phyloP scores from a whole-genome alignment of 1,284 basidiomycete genomes.

The Naganishia cerealis region DNA sequence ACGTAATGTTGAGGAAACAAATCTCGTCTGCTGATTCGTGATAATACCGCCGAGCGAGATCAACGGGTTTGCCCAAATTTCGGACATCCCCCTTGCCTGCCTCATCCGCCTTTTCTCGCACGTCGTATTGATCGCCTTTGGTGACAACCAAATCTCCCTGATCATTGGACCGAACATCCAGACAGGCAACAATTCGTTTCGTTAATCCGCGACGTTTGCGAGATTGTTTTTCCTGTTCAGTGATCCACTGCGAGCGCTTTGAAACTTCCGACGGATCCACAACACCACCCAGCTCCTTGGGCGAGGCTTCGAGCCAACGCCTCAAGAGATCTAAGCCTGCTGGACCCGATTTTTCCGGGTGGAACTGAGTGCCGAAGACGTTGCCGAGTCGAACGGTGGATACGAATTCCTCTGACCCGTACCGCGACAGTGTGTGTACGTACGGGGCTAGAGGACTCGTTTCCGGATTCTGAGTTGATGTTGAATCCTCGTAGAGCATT shows the following conservation, averaged over 20 bases:
- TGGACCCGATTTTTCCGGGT: slow-evolving; percentile 96
- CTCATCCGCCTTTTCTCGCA: slow-evolving; percentile 70
- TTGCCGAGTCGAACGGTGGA: slow-evolving; percentile 80
- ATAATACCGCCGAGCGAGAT: slow-evolving; percentile 85
- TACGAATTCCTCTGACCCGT: slow-evolving; percentile 89
- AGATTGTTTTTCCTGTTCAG: slow-evolving; percentile 40
- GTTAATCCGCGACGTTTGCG: slow-evolving; percentile 66
- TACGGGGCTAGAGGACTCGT: slow-evolving; percentile 58
- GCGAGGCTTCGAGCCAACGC: slow-evolving; percentile 71
- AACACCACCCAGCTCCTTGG: slow-evolving; percentile 41
- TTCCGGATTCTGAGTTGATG: slow-evolving; percentile 61
- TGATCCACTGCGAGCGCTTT: slow-evolving; percentile 24
- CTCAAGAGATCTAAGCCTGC: slow-evolving; percentile 80
- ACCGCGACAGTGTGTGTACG: slow-evolving; percentile 85
- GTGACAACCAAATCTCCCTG: slow-evolving; percentile 96
- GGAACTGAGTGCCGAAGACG: slow-evolving; percentile 93
- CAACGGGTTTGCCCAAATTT: slow-evolving; percentile 96
- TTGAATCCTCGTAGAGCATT: slow-evolving; percentile 54
- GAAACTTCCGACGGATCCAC: slow-evolving; percentile 20
- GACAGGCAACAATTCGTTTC: slow-evolving; percentile 92
- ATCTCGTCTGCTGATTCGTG: slow-evolving; percentile 90
- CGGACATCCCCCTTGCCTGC: slow-evolving; percentile 73
- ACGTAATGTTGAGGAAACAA: slow-evolving; percentile 98
- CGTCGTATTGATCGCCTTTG: slow-evolving; percentile 99
- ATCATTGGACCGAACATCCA: slow-evolving; percentile 97